A percentile compares a stretch with the other conserved stretches of the same genome.
Evolutionary conservation across 163 green algal species (phyloP).

Genomic region (Prototheca wickerhamii): DNA sequence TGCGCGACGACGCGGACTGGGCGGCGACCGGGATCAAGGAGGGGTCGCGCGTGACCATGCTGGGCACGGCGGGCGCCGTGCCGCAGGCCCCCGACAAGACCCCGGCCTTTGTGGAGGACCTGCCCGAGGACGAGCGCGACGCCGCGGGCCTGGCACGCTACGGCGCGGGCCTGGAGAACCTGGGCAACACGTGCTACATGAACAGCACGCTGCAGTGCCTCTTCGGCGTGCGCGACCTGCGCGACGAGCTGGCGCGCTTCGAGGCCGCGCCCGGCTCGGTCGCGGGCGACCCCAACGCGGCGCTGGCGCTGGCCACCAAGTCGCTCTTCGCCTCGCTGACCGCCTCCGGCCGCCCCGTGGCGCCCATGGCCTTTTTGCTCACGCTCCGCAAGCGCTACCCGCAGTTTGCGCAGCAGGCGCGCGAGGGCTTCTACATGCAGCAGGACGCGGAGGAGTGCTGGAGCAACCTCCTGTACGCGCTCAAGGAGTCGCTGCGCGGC

Average conservation of each 20-base stretch:
- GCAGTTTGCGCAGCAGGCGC: slow-evolving; percentile 83
- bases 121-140: slow-evolving; percentile 83
- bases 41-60: slow-evolving; percentile 89
- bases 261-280: not conserved
- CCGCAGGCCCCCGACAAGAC: slow-evolving; percentile 59
- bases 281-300: slow-evolving; percentile 20
- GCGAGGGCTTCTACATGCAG: slow-evolving; percentile 76
- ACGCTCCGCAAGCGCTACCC: slow-evolving; percentile 76
- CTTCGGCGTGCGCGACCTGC: slow-evolving; percentile 76
- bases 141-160: slow-evolving; percentile 48
- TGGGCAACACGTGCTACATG: slow-evolving; percentile 73
- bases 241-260: slow-evolving; percentile 14
- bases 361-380: slow-evolving; percentile 79
- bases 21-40: slow-evolving; percentile 69
- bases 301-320: slow-evolving; percentile 42
- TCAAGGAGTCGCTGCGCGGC: slow-evolving; percentile 36
- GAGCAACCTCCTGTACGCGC: slow-evolving; percentile 68
- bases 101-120: slow-evolving; percentile 86
- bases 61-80: slow-evolving; percentile 84
- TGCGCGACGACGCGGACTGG: slow-evolving; percentile 93
- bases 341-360: slow-evolving; percentile 49
- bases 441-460: slow-evolving; percentile 99
- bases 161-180: slow-evolving; percentile 82
- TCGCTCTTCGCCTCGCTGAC: slow-evolving; percentile 77
- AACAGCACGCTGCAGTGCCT: slow-evolving; percentile 94